These are phyloP conservation scores for Myxozyma neotropica DNA, from an alignment of 805 yeast genomes.

Conservation along the genomic window DNA sequence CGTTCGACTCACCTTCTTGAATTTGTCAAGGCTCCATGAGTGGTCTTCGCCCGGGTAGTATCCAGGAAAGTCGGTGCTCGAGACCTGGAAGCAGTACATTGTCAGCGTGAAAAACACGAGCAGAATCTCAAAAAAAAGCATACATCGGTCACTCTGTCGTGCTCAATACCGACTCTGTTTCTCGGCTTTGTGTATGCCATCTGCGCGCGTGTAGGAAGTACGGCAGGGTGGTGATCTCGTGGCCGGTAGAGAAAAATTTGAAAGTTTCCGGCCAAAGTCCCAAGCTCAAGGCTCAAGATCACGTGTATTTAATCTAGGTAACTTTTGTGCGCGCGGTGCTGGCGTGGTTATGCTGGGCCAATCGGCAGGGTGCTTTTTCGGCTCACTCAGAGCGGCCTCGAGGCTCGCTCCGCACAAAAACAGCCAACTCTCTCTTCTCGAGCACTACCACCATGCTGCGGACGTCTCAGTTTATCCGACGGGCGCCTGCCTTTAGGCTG, in stretches of 20 bases:
- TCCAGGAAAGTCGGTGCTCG: slow-evolving; percentile 92
- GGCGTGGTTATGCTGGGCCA: slow-evolving; percentile 13
- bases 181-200: slow-evolving; percentile 17
- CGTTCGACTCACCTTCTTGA: slow-evolving; percentile 51
- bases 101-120: no score
- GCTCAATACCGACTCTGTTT: slow-evolving; percentile 81
- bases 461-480: slow-evolving; percentile 6
- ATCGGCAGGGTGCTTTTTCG: slow-evolving; percentile 18
- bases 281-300: neutral
- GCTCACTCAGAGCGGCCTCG: neutral
- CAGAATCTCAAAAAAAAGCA: slow-evolving; percentile 7
- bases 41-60: slow-evolving; percentile 63
- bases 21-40: slow-evolving; percentile 83
- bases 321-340: neutral
- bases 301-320: slow-evolving; percentile 8
- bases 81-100: slow-evolving; percentile 43
- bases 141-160: slow-evolving; percentile 84
- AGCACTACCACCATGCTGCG: slow-evolving; percentile 12
- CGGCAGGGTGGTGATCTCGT: neutral
- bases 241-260: slow-evolving; percentile 1
- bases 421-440: neutral
- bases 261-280: neutral
- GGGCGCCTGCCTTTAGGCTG: slow-evolving; percentile 8
- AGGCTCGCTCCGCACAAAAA: neutral
- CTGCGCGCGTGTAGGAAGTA: neutral